Conservation (phyloP, 345 rosid species). For the Eucalyptus cloeziana region DNA sequence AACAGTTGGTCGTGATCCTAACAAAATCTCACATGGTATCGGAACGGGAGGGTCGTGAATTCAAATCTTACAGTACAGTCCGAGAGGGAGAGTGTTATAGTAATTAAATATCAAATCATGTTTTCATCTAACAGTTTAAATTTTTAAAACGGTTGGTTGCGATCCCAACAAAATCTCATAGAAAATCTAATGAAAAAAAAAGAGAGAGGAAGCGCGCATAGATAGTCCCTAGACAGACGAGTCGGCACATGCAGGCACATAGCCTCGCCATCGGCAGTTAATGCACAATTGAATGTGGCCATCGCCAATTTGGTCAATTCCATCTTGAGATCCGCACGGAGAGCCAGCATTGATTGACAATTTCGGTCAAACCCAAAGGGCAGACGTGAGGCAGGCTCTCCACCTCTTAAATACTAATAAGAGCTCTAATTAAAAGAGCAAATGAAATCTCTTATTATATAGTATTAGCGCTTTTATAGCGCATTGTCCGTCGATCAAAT, state of each 20-base stretch:
- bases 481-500: not conserved
- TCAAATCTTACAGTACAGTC: too few species aligned
- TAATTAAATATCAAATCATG: too few species aligned
- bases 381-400: not conserved
- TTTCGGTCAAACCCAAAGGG: not conserved
- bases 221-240: not conserved
- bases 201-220: not conserved
- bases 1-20: rapidly evolving
- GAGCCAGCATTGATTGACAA: not conserved
- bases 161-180: too few species aligned
- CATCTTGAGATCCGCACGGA: not conserved
- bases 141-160: too few species aligned
- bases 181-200: not conserved
- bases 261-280: not conserved
- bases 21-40: too few species aligned
- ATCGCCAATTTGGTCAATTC: not conserved
- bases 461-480: not conserved
- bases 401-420: not conserved
- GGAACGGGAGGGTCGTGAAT: rapidly evolving
- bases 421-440: not conserved
- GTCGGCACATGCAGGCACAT: not conserved
- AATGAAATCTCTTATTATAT: not conserved
- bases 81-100: too few species aligned
- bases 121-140: too few species aligned
- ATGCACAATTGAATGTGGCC: not conserved